These are phyloP conservation scores for Botrytis aclada DNA, from an alignment of 2,329 filamentous ascomycete genomes.

Conservation along the genomic window DNA sequence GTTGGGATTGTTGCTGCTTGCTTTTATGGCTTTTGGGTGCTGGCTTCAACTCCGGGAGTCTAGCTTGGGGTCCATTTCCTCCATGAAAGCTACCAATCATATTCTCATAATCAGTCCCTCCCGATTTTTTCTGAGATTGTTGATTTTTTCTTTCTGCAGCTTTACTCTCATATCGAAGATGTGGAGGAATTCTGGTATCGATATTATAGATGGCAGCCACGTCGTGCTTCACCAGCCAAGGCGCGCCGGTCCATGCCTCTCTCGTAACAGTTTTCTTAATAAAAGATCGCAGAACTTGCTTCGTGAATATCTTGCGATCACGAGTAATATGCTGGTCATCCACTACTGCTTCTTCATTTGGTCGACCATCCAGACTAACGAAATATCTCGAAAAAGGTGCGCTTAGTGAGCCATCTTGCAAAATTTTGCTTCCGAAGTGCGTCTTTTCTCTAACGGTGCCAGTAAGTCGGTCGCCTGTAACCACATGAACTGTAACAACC, in stretches of 20 bases:
- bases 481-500: conserved; percentile 68
- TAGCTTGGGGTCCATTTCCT: conserved; percentile 46
- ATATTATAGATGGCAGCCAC: conserved; percentile 84
- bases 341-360: conserved; percentile 71
- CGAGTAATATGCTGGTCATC: conserved; percentile 79
- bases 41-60: conserved; percentile 71
- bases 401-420: conserved; percentile 67
- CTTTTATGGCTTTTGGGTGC: conserved; percentile 66
- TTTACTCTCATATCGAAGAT: conserved; percentile 78
- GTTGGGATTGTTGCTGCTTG: conserved; percentile 49
- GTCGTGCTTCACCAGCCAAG: conserved; percentile 88
- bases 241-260: conserved; percentile 92
- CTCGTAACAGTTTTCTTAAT: conserved; percentile 92
- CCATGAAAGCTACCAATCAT: conserved; percentile 38
- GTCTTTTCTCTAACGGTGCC: conserved; percentile 84
- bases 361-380: conserved; percentile 67
- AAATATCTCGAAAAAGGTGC: conserved; percentile 76
- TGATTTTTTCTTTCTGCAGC: conserved; percentile 72
- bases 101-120: conserved; percentile 35
- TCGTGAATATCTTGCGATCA: conserved; percentile 90
- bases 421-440: conserved; percentile 61
- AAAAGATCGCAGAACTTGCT: conserved; percentile 88
- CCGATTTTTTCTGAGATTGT: conserved; percentile 57
- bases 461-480: conserved; percentile 65
- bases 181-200: conserved; percentile 77